Percentiles rank a stretch among this genome's conserved stretches.
Conservation (phyloP, 148 eudicot species). For the Rhododendron simsii region DNA sequence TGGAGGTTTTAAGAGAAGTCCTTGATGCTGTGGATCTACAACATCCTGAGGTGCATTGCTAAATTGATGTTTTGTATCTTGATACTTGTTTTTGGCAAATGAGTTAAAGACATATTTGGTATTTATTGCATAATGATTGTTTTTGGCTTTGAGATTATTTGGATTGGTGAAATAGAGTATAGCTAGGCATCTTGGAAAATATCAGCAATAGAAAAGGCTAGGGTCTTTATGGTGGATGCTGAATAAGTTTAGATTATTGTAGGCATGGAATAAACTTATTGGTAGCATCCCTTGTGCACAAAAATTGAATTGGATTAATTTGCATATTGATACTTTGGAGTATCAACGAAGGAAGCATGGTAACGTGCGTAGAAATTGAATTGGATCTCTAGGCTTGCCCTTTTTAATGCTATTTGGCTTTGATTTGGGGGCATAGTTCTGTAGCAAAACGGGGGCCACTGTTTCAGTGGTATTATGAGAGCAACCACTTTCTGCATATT, state of each 20-base stretch:
- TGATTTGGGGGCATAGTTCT: too few species aligned
- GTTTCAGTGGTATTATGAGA: too few species aligned
- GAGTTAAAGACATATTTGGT: background rate
- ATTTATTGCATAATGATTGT: constrained; percentile 3
- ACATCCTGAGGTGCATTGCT: constrained; percentile 66
- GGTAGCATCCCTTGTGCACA: background rate
- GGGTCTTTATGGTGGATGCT: background rate
- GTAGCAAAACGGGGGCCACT: too few species aligned
- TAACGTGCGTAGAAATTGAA: too few species aligned
- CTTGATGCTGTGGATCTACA: constrained; percentile 75
- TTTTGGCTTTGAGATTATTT: constrained; percentile 1
- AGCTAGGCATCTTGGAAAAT: background rate
- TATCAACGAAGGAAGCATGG: too few species aligned
- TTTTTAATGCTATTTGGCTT: too few species aligned
- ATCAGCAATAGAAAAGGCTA: background rate
- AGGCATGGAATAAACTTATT: background rate
- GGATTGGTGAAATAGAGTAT: background rate
- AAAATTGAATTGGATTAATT: too few species aligned
- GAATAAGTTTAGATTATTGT: background rate
- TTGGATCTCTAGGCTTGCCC: too few species aligned
- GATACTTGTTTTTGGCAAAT: background rate
- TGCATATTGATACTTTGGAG: too few species aligned
- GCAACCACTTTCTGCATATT: too few species aligned
- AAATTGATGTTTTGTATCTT: background rate
- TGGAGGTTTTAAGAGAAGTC: constrained; percentile 88